Evolutionary conservation across 805 yeast species (phyloP).

Genomic region (Allodekkera sacchari): DNA sequence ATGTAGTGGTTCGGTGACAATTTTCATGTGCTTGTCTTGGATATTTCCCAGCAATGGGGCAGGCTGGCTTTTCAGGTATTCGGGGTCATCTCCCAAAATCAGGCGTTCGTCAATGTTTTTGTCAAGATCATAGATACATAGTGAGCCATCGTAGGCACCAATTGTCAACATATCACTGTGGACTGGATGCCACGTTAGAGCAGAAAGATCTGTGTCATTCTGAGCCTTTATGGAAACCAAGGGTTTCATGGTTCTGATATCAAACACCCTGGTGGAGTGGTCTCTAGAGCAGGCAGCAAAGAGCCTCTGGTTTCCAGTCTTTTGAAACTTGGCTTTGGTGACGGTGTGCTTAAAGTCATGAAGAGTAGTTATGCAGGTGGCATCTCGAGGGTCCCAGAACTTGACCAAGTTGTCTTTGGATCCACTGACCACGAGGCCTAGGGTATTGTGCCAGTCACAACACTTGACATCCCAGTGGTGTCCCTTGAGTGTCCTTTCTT

Average conservation of each 20-base stretch:
- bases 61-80: constrained; percentile 10
- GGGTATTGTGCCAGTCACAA: constrained; percentile 91
- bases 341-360: constrained; percentile 94
- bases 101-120: constrained; percentile 29
- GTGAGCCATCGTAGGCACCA: constrained; percentile 85
- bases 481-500: constrained; percentile 73
- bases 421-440: constrained; percentile 85
- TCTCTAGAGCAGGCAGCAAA: constrained; percentile 87
- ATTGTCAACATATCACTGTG: constrained; percentile 73
- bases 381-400: constrained; percentile 91
- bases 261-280: constrained; percentile 80
- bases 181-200: constrained; percentile 88
- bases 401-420: constrained; percentile 92
- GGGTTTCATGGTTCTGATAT: constrained; percentile 77
- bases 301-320: constrained; percentile 56
- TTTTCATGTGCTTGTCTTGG: constrained; percentile 3
- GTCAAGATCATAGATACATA: constrained; percentile 68
- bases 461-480: constrained; percentile 99
- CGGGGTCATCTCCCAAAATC: neutral
- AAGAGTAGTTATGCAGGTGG: constrained; percentile 65
- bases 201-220: constrained; percentile 74
- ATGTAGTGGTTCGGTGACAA: constrained; percentile 26
- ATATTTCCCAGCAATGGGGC: constrained; percentile 13
- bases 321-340: constrained; percentile 75
- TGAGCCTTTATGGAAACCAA: constrained; percentile 58